A percentile compares a stretch with the other conserved stretches of the same genome.
Evolutionary conservation across 257 asterid species (phyloP).

Genomic region (Petunia secreta): DNA sequence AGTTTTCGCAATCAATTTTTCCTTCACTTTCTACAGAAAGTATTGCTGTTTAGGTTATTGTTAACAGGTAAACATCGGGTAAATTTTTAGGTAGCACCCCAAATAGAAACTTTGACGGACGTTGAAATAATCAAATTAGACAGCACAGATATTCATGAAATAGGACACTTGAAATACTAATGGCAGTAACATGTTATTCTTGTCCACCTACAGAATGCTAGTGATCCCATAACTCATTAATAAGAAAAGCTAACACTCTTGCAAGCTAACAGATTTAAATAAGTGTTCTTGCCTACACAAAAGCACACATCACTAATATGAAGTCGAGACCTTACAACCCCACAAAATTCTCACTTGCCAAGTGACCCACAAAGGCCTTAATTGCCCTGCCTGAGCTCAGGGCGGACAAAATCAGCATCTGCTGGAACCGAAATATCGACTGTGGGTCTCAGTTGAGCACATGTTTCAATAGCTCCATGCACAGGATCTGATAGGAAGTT

Average conservation of each 20-base stretch:
- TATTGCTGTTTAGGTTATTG: no score
- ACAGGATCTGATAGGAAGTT: constrained; percentile 86
- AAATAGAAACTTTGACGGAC: no score
- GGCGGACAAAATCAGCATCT: constrained; percentile 95
- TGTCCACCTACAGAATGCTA: not conserved
- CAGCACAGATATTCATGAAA: no score
- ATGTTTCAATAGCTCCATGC: constrained; percentile 81
- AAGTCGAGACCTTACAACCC: not conserved
- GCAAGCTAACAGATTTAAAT: not conserved
- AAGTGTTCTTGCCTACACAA: not conserved
- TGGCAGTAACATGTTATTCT: no score
- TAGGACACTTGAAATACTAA: no score
- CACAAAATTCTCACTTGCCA: not conserved
- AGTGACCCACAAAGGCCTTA: constrained; percentile 25
- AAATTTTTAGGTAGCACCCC: no score
- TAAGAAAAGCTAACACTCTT: not conserved
- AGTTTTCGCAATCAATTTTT: no score
- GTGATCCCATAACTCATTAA: not conserved
- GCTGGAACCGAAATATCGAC: constrained; percentile 90
- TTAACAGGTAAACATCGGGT: no score
- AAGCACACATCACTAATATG: not conserved
- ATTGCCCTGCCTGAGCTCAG: constrained; percentile 74
- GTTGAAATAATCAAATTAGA: no score
- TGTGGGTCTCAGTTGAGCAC: constrained; percentile 89
- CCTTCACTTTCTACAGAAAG: no score